A percentile compares a stretch with the other conserved stretches of the same genome.
phyloP scores from a whole-genome alignment of 176 grass and related monocot genomes.

The Microstegium vimineum region DNA sequence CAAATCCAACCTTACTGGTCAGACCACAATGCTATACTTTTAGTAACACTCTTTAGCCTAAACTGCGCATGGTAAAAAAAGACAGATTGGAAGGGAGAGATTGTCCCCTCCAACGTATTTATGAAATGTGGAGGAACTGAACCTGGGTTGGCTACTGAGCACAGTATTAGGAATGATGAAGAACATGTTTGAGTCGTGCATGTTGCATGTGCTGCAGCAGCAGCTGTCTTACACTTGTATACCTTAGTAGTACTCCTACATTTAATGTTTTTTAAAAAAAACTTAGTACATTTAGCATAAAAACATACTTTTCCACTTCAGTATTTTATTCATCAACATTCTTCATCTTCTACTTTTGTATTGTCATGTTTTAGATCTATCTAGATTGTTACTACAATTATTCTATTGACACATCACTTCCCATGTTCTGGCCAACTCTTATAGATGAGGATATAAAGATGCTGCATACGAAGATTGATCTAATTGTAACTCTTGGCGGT shows the following conservation, averaged over 20 bases:
- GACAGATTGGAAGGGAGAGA: background rate
- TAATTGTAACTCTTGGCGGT: constrained; percentile 89
- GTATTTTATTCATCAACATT: background rate
- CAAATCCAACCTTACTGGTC: background rate
- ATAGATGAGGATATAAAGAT: constrained; percentile 81
- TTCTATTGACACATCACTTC: constrained; percentile 3
- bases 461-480: constrained; percentile 82
- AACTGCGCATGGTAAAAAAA: background rate
- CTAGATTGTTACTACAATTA: background rate
- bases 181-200: background rate
- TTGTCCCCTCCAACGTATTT: background rate
- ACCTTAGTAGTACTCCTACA: background rate
- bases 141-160: background rate
- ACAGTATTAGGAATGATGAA: background rate
- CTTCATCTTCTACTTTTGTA: background rate
- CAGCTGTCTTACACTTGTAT: background rate
- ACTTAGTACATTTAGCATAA: background rate
- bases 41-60: background rate
- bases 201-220: background rate
- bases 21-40: background rate
- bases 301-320: background rate
- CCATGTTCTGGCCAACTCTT: constrained; percentile 4
- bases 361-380: background rate
- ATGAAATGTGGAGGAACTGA: background rate
- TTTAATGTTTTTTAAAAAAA: no score